Evolutionary conservation across 805 yeast genomes (phyloP), one percentile per base, ranked within the genome.

Genomic region (Metschnikowia chrysomelidarum): DNA sequence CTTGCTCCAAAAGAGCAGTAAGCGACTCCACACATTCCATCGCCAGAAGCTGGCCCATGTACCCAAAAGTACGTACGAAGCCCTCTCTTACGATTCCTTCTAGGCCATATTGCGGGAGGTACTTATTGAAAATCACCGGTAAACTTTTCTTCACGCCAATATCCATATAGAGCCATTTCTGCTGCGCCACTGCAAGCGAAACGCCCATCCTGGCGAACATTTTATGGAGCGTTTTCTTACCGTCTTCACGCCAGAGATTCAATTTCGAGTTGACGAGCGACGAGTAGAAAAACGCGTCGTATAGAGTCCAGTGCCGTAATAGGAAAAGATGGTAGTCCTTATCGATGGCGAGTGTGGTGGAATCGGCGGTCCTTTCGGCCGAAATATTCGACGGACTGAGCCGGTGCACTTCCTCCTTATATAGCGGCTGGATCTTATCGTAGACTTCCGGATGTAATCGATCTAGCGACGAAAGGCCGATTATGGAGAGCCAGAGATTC

Each of bases 151-250:
- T 94, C 33, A 91, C 68, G 7, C 73, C 71, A 24, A 85, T 76
- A 54, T 87, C 93, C 80, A 91, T 78, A 56, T 91, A 94, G 17
- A 82, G 70, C 98, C 98, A 93, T 37, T 80, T 80, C 57, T 93
- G 96, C 51, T 81, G 83, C 0, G 98, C 93, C n/a, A 82, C 80
- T 5, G 78, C 82, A 30, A 93, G 67, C 0, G 96, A 82, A 5
- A 93, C 82, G 6, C 98, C 98, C 96, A 94, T 93, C 49, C 84
- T 77, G 2, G 98, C 98, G 64, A 93, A 87, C 76, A 93, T 73
- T 50, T 88, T 87, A 55, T 89, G 95, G 32, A 93, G 65, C 46
- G 80, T 75, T 54, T 86, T 87, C 46, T 82, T 75, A 5, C 99
- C 98, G 39, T 84, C 89, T 52, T 87, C 96, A 20, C 89, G 82